phyloP scores from a whole-genome alignment of 495 filamentous ascomycete genomes.

The Xylaria sp. region DNA sequence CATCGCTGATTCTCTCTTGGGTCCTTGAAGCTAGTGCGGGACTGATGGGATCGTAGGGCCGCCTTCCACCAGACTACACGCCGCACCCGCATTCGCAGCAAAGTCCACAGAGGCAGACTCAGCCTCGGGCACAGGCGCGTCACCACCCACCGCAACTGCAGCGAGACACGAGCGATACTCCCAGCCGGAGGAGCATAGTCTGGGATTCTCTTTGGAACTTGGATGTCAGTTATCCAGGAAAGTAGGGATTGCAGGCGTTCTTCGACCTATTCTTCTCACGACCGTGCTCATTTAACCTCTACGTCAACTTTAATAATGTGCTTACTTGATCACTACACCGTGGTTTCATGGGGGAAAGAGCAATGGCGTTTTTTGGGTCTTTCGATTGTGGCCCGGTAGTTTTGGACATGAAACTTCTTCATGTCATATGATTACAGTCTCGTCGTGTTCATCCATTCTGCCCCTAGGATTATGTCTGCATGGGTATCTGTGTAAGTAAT shows the following conservation, averaged over 20 bases:
- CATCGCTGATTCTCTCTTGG: constrained; percentile 39
- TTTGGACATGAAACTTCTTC: background rate
- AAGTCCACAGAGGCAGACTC: constrained; percentile 27
- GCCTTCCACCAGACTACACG: constrained; percentile 31
- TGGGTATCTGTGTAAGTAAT: too few species aligned
- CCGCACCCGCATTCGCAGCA: constrained; percentile 25
- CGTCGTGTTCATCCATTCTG: background rate
- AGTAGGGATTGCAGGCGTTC: constrained; percentile 18
- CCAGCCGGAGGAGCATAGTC: constrained; percentile 52
- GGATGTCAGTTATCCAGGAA: constrained; percentile 52
- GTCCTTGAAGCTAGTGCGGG: constrained; percentile 39
- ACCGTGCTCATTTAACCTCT: background rate
- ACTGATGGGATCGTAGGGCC: constrained; percentile 43
- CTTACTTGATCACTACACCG: background rate
- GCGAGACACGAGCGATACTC: constrained; percentile 46
- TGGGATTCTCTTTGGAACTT: constrained; percentile 64
- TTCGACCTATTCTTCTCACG: background rate
- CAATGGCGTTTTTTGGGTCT: constrained; percentile 9
- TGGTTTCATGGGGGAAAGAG: background rate
- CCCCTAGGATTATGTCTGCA: background rate
- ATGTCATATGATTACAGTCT: background rate
- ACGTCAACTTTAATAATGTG: background rate
- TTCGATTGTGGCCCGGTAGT: background rate
- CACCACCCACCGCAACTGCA: constrained; percentile 35
- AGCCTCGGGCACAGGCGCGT: constrained; percentile 31